Conservation (phyloP, 2,329 filamentous ascomycete genomes). For the Xylaria sp. region DNA sequence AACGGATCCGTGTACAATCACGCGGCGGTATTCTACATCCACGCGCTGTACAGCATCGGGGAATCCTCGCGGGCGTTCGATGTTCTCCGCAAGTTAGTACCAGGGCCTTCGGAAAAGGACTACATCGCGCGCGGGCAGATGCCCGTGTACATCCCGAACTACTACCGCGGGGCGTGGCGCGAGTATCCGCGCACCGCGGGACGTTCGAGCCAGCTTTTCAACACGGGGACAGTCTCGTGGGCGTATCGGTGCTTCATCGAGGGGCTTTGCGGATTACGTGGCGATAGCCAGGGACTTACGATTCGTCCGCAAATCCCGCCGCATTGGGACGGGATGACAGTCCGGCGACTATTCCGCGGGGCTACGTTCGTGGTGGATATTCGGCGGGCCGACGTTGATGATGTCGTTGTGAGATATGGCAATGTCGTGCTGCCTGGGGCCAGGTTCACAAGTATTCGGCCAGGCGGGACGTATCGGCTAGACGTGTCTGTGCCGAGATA, state of each 20-base stretch:
- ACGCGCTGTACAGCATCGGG: conserved; percentile 62
- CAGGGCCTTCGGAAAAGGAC: conserved; percentile 61
- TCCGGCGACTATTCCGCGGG: conserved; percentile 60
- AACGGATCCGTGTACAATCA: conserved; percentile 69
- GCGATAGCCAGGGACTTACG: conserved; percentile 57
- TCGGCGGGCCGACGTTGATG: conserved; percentile 51
- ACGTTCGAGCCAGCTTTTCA: conserved; percentile 66
- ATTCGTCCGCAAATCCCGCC: conserved; percentile 63
- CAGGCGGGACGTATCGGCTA: conserved; percentile 57
- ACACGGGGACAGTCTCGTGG: conserved; percentile 68
- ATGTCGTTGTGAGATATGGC: conserved; percentile 54
- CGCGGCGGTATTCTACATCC: conserved; percentile 64
- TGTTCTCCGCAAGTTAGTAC: conserved; percentile 63
- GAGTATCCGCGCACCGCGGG: conserved; percentile 63
- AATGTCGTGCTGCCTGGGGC: conserved; percentile 53
- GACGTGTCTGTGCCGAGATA: conserved; percentile 48
- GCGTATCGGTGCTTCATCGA: conserved; percentile 65
- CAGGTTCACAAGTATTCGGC: conserved; percentile 54
- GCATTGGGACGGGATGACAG: conserved; percentile 59
- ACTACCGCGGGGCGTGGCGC: conserved; percentile 64
- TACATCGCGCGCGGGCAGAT: conserved; percentile 64
- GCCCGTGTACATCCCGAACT: conserved; percentile 67
- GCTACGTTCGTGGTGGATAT: conserved; percentile 61
- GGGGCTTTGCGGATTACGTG: conserved; percentile 63
- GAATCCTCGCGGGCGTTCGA: conserved; percentile 61